Evolutionary conservation across 2,329 filamentous ascomycete genomes (phyloP), one percentile per base, ranked within the genome.

Genomic region (Fusarium heterosporum): DNA sequence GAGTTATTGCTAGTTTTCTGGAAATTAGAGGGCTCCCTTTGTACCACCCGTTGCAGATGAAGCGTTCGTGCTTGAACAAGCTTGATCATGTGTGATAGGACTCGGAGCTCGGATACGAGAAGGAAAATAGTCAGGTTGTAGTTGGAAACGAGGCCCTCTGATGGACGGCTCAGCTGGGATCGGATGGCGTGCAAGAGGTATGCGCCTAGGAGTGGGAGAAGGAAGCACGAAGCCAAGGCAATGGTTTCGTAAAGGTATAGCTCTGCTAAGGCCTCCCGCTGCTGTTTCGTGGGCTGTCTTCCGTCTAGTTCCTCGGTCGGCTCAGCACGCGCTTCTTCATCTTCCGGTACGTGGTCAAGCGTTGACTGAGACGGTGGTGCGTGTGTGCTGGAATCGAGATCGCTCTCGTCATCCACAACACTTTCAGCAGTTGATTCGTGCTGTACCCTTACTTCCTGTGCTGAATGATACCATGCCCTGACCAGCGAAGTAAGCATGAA

Each of bases 61-160:
- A 96, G 81, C 4, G 93, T 97, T 32, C 93, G 87, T 14, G 88
- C 86, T 72, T 93, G 90, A 6, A 96, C 85, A 72, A 97, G 86
- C 74, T 90, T 92, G 64, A 97, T 87, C 26, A 96, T 80, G 74
- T 97, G 94, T 2, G 92, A 88, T 47, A 93, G 81, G 1, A 95
- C 95, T 4, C 92, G 89, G 28, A 97, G 82, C 78, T 98, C 95
- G 5, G 95, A 92, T 1, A 91, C 92, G 17, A 97, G 84, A 4
- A 97, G 82, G 77, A 97, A 98, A 51, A 98, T 92, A 13, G 90
- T 93, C 54, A 98, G 83, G 77, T 97, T 97, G 79, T 95, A 96
- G 77, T 97, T 92, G 6, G 93, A 97, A 8, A 98, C 90, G 12
- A 98, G 82, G 2, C 92, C 92, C 76, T 96, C 93, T 0, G 93